A percentile compares a stretch with the other conserved stretches of the same genome.
These are phyloP conservation scores for Amphirosellinia nigrospora DNA, from an alignment of 495 filamentous ascomycete genomes.

Conservation along the genomic window DNA sequence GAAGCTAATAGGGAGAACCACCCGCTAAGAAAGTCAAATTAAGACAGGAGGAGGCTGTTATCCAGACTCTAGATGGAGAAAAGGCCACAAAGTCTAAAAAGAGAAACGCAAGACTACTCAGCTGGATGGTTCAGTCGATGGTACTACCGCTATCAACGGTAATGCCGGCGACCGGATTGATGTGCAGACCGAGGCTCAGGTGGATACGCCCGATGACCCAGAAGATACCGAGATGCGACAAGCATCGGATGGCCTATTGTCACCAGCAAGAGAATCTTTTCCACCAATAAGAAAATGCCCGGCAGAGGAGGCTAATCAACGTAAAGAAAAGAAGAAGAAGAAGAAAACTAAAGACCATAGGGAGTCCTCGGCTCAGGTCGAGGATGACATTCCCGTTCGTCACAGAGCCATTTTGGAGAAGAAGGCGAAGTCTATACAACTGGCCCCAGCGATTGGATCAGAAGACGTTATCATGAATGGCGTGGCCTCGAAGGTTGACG, in stretches of 20 bases:
- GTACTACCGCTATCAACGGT: neutral
- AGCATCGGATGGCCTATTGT: neutral
- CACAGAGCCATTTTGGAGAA: constrained; percentile 56
- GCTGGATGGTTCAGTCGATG: neutral
- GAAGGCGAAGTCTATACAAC: constrained; percentile 53
- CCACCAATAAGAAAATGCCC: neutral
- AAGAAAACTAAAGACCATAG: constrained; percentile 32
- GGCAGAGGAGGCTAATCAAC: constrained; percentile 19
- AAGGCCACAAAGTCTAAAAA: constrained; percentile 38
- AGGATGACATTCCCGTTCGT: constrained; percentile 39
- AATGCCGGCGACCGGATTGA: neutral
- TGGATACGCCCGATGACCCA: neutral
- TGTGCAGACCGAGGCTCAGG: neutral
- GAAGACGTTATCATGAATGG: constrained; percentile 36
- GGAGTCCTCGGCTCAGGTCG: constrained; percentile 21
- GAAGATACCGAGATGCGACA: constrained; percentile 3
- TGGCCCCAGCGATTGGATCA: constrained; percentile 35
- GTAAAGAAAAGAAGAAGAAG: constrained; percentile 47
- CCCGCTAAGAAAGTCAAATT: constrained; percentile 34
- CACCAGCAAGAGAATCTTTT: neutral
- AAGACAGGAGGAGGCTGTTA: constrained; percentile 23
- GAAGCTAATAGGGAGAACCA: constrained; percentile 27
- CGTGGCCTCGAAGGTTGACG: constrained; percentile 35
- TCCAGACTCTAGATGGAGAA: constrained; percentile 24
- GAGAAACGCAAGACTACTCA: constrained; percentile 26